Conservation (phyloP, 768 basidiomycete species). For the Rhizopogon vulgaris region DNA sequence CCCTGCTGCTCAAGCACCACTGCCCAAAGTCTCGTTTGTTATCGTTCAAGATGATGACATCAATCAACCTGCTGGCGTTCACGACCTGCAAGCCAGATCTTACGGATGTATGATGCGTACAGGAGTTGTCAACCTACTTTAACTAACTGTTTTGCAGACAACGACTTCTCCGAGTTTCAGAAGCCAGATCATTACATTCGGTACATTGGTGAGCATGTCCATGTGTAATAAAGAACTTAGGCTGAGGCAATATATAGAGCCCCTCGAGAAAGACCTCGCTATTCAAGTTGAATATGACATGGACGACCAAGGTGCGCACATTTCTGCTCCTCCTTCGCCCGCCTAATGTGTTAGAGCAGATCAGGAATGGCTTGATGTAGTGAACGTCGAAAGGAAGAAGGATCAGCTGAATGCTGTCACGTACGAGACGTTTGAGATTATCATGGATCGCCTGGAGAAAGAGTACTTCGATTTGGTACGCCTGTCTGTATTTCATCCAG, state of each 20-base stretch:
- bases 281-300: constrained; percentile 98
- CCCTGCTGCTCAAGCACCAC: constrained; percentile 28
- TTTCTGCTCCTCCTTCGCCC: not conserved
- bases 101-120: constrained; percentile 63
- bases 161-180: constrained; percentile 65
- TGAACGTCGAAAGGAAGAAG: constrained; percentile 79
- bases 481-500: constrained; percentile 9
- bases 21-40: constrained; percentile 67
- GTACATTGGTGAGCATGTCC: constrained; percentile 63
- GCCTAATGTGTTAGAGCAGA: constrained; percentile 40
- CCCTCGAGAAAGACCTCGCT: constrained; percentile 86
- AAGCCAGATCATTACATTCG: constrained; percentile 86
- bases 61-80: constrained; percentile 55
- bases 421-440: constrained; percentile 88
- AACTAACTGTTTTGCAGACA: constrained; percentile 34
- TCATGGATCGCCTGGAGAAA: constrained; percentile 98
- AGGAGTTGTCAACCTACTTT: not conserved
- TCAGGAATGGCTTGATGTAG: constrained; percentile 86
- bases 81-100: constrained; percentile 54
- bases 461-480: constrained; percentile 96
- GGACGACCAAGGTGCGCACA: constrained; percentile 86
- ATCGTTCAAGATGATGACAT: constrained; percentile 60
- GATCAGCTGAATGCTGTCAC: constrained; percentile 64
- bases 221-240: not conserved
- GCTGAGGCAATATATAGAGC: constrained; percentile 47